These are phyloP conservation scores for Rhizomucor pusillus DNA, from an alignment of 371 early-diverging fungal species.

Conservation along the genomic window DNA sequence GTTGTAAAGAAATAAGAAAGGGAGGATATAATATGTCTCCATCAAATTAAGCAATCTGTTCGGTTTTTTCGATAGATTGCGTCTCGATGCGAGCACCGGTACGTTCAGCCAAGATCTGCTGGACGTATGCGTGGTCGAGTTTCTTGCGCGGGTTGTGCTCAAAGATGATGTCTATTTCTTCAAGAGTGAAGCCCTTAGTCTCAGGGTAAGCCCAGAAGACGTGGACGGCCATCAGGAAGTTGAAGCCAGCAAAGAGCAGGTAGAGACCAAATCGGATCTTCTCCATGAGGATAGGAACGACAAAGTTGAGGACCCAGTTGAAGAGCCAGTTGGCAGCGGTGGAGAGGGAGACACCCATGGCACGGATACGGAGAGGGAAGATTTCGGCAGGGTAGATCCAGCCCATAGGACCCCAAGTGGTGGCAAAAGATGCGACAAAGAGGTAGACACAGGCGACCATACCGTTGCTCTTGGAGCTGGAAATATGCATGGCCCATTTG, in stretches of 20 bases:
- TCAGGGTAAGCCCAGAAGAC: slow-evolving; percentile 68
- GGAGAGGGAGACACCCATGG: slow-evolving; percentile 75
- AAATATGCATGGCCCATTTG: slow-evolving; percentile 16
- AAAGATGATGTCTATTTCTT: slow-evolving; percentile 38
- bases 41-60: too few species aligned
- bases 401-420: slow-evolving; percentile 85
- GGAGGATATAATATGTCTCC: too few species aligned
- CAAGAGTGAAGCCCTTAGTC: slow-evolving; percentile 54
- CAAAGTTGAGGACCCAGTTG: slow-evolving; percentile 64
- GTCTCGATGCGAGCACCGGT: not conserved
- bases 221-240: slow-evolving; percentile 50
- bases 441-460: slow-evolving; percentile 63
- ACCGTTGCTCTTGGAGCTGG: slow-evolving; percentile 15
- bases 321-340: slow-evolving; percentile 87
- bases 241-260: slow-evolving; percentile 62
- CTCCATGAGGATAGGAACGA: slow-evolving; percentile 59
- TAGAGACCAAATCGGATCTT: slow-evolving; percentile 59
- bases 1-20: too few species aligned
- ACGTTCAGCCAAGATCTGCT: slow-evolving; percentile 12
- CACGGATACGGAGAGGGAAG: slow-evolving; percentile 67
- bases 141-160: slow-evolving; percentile 34
- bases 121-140: slow-evolving; percentile 20
- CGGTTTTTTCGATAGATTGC: too few species aligned
- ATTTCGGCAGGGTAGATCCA: slow-evolving; percentile 92
- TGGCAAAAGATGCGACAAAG: slow-evolving; percentile 71